These are phyloP conservation scores for Ophiostoma quercus DNA, from an alignment of 2,329 filamentous ascomycete genomes.

Conservation along the genomic window DNA sequence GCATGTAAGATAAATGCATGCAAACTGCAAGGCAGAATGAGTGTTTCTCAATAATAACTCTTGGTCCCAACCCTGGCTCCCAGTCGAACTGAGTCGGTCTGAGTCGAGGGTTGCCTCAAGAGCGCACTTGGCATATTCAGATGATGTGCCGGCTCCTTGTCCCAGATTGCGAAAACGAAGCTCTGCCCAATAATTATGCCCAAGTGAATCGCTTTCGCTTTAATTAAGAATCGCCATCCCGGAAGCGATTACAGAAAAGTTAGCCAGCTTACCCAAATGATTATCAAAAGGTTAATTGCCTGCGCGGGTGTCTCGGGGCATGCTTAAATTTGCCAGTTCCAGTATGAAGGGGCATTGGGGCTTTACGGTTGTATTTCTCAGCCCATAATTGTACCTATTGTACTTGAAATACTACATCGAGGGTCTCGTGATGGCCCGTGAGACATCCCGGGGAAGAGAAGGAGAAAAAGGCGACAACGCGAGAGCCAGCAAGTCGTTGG, in stretches of 20 bases:
- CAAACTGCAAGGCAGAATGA: background rate
- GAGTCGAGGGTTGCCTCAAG: background rate
- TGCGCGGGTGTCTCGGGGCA: background rate
- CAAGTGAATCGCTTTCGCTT: background rate
- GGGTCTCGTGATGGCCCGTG: background rate
- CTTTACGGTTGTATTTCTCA: background rate
- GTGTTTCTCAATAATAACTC: background rate
- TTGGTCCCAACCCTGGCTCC: background rate
- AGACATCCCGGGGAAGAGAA: constrained; percentile 1
- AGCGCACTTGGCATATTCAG: background rate
- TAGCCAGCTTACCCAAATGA: background rate
- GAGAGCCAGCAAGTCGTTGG: background rate
- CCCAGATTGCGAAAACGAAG: background rate
- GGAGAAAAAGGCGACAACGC: background rate
- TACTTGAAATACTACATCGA: background rate
- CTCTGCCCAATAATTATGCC: background rate
- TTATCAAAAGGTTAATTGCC: too few species aligned
- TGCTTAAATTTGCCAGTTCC: background rate
- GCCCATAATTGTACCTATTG: background rate
- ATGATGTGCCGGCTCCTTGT: background rate
- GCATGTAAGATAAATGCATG: constrained; percentile 1
- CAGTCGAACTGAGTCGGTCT: background rate
- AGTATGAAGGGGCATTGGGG: constrained; percentile 1
- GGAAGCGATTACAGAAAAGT: background rate
- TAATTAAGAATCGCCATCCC: background rate